Percentiles rank a stretch among this genome's conserved stretches.
phyloP scores from a whole-genome alignment of 352 stramenopile genomes.

The Stephanocyclus meneghinianus region DNA sequence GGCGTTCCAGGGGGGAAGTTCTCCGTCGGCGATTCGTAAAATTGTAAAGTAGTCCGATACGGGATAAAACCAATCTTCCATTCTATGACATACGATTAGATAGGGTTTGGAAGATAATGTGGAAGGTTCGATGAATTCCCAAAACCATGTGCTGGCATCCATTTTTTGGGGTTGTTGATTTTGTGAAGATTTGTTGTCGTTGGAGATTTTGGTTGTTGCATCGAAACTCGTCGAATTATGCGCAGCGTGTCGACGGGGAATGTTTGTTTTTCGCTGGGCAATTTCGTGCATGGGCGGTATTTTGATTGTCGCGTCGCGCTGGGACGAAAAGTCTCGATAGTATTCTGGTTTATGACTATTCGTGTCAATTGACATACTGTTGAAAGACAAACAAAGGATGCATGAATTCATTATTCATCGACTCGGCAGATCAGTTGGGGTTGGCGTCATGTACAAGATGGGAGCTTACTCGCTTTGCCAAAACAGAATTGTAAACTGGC shows the following conservation, averaged over 20 bases:
- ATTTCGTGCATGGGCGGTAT: too few species aligned
- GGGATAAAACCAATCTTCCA: conserved; percentile 2
- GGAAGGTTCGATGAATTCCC: not conserved
- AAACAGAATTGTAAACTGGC: not conserved
- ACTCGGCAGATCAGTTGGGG: not conserved
- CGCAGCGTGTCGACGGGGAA: too few species aligned
- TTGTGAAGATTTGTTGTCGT: not conserved
- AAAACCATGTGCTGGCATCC: not conserved
- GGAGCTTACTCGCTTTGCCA: conserved; percentile 2
- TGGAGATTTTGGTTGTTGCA: not conserved
- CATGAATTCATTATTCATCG: not conserved
- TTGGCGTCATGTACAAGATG: not conserved
- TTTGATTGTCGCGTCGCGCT: too few species aligned
- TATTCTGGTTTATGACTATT: too few species aligned
- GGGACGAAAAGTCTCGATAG: too few species aligned
- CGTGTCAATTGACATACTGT: too few species aligned
- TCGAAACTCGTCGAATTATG: not conserved
- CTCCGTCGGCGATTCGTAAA: conserved; percentile 3
- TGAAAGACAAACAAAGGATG: too few species aligned
- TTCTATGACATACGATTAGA: conserved; percentile 15
- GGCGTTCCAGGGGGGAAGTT: conserved; percentile 17
- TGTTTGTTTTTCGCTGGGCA: too few species aligned
- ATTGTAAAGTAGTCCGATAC: conserved; percentile 10
- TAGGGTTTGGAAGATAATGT: conserved; percentile 6
- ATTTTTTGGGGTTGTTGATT: not conserved